A percentile compares a stretch with the other conserved stretches of the same genome.
Evolutionary conservation across 2,329 filamentous ascomycete species (phyloP).

Genomic region (Orbilia quercus): DNA sequence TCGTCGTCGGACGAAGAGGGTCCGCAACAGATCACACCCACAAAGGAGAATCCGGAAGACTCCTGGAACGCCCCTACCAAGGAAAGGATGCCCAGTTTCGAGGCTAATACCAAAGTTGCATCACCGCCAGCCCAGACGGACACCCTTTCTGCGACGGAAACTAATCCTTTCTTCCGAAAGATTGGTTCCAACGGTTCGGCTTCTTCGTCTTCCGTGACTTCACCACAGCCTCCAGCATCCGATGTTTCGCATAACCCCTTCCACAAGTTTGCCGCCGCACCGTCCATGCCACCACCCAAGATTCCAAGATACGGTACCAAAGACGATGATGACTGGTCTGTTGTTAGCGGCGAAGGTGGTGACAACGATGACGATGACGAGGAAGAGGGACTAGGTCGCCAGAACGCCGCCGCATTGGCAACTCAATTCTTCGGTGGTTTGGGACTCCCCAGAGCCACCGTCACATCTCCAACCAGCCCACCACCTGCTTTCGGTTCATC

Average conservation of each 20-base stretch:
- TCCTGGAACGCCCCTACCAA: constrained; percentile 56
- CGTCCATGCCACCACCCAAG: constrained; percentile 52
- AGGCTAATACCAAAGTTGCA: constrained; percentile 53
- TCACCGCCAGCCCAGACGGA: constrained; percentile 57
- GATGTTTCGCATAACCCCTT: constrained; percentile 68
- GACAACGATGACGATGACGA: constrained; percentile 74
- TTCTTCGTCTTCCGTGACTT: constrained; percentile 61
- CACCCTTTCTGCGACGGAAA: constrained; percentile 73
- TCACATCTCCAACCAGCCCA: constrained; percentile 66
- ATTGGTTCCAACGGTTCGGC: constrained; percentile 66
- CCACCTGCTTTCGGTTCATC: constrained; percentile 67
- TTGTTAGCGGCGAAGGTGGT: constrained; percentile 74
- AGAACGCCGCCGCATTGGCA: constrained; percentile 88
- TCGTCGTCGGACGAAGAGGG: constrained; percentile 85
- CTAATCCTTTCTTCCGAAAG: constrained; percentile 91
- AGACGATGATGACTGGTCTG: constrained; percentile 83
- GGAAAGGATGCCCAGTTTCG: too few species aligned
- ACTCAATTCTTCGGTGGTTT: constrained; percentile 97
- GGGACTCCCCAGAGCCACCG: constrained; percentile 86
- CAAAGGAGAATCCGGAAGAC: constrained; percentile 69
- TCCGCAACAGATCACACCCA: constrained; percentile 71
- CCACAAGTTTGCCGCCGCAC: constrained; percentile 64
- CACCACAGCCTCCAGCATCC: constrained; percentile 67
- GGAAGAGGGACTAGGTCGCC: constrained; percentile 80
- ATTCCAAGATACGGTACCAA: constrained; percentile 68